Base-by-base conservation (phyloP, 2,329 filamentous ascomycete genomes). In the Aphanocladium album region DNA sequence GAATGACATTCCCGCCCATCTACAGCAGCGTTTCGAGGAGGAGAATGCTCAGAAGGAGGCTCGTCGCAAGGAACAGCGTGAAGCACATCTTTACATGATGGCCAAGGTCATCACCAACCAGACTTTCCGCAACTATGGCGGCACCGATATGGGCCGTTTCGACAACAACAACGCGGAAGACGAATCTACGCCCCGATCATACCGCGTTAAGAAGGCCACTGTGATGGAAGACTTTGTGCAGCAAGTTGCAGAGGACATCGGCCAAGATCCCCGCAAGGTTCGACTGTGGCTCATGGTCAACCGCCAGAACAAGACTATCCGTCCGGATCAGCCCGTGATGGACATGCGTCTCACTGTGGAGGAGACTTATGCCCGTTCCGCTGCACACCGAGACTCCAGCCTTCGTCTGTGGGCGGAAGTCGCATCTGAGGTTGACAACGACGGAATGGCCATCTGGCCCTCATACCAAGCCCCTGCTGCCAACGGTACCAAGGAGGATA, bases 231-330 rank as follows among this genome's bases (percentile, higher is more conserved):
- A 97, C 8, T 87, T 98, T 64, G 84, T 88, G 5, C 78, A 80
- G 27, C 81, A 82, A 23, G 82, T 98, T 62, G 92, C 89, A 0
- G 76, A 84, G 43, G 89, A 96, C 60, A 80, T 89, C 54, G 81
- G 79, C 0, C 74, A 89, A 54, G 86, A 93, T 49, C 80, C 88
- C 0, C 85, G 86, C 60, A 83, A 85, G 63, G 76, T 98, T 25
- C 86, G 95, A 23, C 83, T 96, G 19, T 99, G 95, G 96, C 86
- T 91, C 59, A 97, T 99, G 93, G 95, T 99, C 1, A 98, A 97
- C 71, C 89, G 95, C 12, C 95, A 99, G 73, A 99, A 99, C 72
- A 97, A 96, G 75, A 99, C 95, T 0, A 89, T 91, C 41, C 86
- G 95, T 19, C 95, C 96, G 0, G 95, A 99, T 71, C 88, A 91